A percentile compares a stretch with the other conserved stretches of the same genome.
phyloP scores from a whole-genome alignment of 164 flowering plant genomes.

The Macadamia integrifolia region DNA sequence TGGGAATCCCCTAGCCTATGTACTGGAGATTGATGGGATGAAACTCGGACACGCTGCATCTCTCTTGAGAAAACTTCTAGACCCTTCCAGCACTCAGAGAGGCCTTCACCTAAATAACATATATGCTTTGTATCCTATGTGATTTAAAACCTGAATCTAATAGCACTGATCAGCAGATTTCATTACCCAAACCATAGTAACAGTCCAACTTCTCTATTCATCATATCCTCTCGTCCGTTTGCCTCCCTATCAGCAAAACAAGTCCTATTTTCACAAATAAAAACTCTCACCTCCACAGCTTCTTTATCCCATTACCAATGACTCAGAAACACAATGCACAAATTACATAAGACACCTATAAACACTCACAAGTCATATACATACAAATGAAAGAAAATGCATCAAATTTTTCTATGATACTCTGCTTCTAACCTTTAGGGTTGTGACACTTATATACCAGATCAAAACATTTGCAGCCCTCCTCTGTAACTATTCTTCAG shows the following conservation, averaged over 20 bases:
- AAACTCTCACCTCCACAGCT: background rate
- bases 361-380: background rate
- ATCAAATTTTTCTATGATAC: background rate
- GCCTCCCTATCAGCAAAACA: background rate
- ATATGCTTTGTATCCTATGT: background rate
- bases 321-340: background rate
- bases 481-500: too few relatives aligned
- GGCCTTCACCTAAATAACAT: background rate
- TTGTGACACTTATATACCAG: background rate
- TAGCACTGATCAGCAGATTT: background rate
- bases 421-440: background rate
- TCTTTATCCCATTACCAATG: background rate
- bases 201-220: background rate
- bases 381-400: background rate
- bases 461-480: too few relatives aligned
- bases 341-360: background rate
- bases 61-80: background rate
- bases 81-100: background rate
- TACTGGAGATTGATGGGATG: slow-evolving; percentile 70
- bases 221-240: background rate
- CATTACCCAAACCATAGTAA: background rate
- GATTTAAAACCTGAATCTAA: background rate
- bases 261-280: background rate
- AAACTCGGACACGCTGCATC: slow-evolving; percentile 81
- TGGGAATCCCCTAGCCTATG: slow-evolving; percentile 85